A percentile compares a stretch with the other conserved stretches of the same genome.
These are phyloP conservation scores for Candida berthetii DNA, from an alignment of 805 yeast genomes.

Conservation along the genomic window DNA sequence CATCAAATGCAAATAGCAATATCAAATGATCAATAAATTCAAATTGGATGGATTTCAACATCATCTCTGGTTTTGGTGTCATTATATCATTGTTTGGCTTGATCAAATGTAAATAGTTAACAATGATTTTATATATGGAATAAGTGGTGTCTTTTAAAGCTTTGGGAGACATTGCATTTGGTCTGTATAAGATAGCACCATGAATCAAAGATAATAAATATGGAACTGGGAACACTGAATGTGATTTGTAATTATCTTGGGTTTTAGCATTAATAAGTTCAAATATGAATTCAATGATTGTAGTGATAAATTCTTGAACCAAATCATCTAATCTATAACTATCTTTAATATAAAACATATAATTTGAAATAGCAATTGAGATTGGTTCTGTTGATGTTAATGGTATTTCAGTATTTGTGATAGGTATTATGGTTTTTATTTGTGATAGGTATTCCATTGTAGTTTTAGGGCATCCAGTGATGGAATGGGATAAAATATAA, in stretches of 20 bases:
- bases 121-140: slow-evolving; percentile 13
- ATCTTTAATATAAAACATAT: slow-evolving; percentile 35
- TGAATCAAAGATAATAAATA: slow-evolving; percentile 53
- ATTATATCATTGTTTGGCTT: slow-evolving; percentile 19
- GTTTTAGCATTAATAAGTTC: slow-evolving; percentile 7
- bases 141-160: slow-evolving; percentile 26
- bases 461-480: slow-evolving; percentile 26
- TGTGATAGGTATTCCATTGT: slow-evolving; percentile 28
- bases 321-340: slow-evolving; percentile 42
- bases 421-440: slow-evolving; percentile 23
- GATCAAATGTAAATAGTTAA: slow-evolving; percentile 9
- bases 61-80: slow-evolving; percentile 3
- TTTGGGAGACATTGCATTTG: slow-evolving; percentile 45
- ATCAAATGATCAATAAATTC: slow-evolving; percentile 45
- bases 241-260: not conserved
- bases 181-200: slow-evolving; percentile 50
- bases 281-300: slow-evolving; percentile 23
- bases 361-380: slow-evolving; percentile 29
- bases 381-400: slow-evolving; percentile 27
- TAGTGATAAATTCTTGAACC: slow-evolving; percentile 33
- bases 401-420: slow-evolving; percentile 17
- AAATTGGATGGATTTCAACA: slow-evolving; percentile 32
- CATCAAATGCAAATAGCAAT: slow-evolving; percentile 46
- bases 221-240: slow-evolving; percentile 40
- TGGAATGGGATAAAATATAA: slow-evolving; percentile 23